A percentile compares a stretch with the other conserved stretches of the same genome.
These are phyloP conservation scores for Bruguiera gymnorhiza DNA, from an alignment of 345 rosid genomes.

Conservation along the genomic window DNA sequence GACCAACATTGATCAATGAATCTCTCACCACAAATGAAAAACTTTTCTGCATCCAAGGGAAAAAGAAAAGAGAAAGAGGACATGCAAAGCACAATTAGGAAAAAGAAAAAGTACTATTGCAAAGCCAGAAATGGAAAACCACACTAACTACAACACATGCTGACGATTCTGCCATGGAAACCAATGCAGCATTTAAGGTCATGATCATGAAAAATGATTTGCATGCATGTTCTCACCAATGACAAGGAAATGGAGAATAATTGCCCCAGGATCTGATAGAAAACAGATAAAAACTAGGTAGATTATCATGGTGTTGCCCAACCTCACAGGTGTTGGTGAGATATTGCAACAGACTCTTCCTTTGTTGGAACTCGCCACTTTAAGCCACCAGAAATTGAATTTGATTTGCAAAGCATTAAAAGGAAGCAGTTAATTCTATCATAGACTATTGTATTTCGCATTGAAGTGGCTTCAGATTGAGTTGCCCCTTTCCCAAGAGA, in stretches of 20 bases:
- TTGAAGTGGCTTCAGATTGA: neutral
- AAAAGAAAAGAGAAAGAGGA: conserved; percentile 18
- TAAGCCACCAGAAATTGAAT: neutral
- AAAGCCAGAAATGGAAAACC: neutral
- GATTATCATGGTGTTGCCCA: too few relatives aligned
- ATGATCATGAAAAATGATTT: neutral
- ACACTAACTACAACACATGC: neutral
- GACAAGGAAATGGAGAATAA: neutral
- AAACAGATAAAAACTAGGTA: too few relatives aligned
- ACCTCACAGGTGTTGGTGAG: neutral
- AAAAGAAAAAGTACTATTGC: conserved; percentile 1
- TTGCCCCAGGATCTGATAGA: too few relatives aligned
- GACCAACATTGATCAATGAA: conserved; percentile 87
- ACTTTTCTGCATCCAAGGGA: conserved; percentile 60
- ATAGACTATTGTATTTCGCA: neutral
- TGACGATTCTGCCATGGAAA: neutral
- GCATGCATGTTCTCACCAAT: neutral
- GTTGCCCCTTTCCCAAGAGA: neutral
- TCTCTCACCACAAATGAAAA: conserved; percentile 95
- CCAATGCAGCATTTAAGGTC: neutral
- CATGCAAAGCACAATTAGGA: conserved; percentile 9
- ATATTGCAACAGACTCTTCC: neutral
- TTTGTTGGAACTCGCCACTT: neutral
- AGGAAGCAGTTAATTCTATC: too few relatives aligned
- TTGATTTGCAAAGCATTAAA: too few relatives aligned